Percentiles rank a stretch among this genome's conserved stretches.
phyloP scores from a whole-genome alignment of 371 early-diverging fungal species.

The Chytridiales sp. region DNA sequence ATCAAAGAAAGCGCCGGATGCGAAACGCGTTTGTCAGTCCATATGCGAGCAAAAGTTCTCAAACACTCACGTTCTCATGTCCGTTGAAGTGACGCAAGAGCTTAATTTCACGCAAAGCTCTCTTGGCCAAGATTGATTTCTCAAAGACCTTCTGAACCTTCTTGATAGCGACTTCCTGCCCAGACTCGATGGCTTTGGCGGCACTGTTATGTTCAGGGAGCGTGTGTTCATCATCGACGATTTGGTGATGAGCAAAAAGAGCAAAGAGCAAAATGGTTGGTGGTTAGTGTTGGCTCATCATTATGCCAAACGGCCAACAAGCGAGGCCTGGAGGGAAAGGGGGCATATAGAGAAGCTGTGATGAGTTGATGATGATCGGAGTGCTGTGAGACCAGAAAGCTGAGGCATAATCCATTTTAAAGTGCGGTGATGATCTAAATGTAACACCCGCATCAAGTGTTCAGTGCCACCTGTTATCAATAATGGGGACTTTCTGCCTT shows the following conservation, averaged over 20 bases:
- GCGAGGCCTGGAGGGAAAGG: conserved; percentile 4
- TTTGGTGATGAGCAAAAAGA: too few species aligned
- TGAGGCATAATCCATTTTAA: too few species aligned
- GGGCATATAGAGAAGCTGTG: too few species aligned
- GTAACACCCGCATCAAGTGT: too few species aligned
- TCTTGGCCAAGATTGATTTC: conserved; percentile 54
- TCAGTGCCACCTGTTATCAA: too few species aligned
- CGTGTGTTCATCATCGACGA: neutral
- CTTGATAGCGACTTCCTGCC: conserved; percentile 57
- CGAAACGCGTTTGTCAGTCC: neutral
- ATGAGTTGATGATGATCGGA: too few species aligned
- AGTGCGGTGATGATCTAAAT: too few species aligned
- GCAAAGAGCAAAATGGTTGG: too few species aligned
- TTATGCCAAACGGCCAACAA: neutral
- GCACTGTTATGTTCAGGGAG: conserved; percentile 29
- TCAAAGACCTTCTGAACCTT: conserved; percentile 58
- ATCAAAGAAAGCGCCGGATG: neutral
- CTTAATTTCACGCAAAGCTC: conserved; percentile 59
- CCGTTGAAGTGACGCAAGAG: conserved; percentile 55
- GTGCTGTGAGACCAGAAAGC: too few species aligned
- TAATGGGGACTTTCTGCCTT: too few species aligned
- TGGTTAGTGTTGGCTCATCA: conserved; percentile 2
- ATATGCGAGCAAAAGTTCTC: neutral
- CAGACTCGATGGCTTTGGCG: conserved; percentile 40
- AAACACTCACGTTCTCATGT: conserved; percentile 52